A percentile compares a stretch with the other conserved stretches of the same genome.
phyloP scores from a whole-genome alignment of 176 grass and related monocot genomes.

The Paspalum vaginatum region DNA sequence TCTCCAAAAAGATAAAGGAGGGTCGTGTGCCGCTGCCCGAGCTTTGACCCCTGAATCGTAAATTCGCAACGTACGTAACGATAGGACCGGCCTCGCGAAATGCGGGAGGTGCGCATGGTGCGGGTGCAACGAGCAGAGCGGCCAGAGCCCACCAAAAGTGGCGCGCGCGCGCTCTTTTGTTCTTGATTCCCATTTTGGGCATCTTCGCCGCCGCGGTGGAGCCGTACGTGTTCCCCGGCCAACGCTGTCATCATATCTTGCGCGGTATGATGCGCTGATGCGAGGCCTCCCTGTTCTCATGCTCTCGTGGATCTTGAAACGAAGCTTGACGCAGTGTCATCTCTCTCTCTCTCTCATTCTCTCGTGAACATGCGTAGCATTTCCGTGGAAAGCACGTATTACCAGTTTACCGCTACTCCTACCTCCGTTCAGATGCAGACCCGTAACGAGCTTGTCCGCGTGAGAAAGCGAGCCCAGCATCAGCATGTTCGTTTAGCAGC shows the following conservation, averaged over 20 bases:
- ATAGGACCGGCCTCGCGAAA: slow-evolving; percentile 11
- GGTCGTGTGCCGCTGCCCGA: background rate
- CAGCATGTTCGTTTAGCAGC: background rate
- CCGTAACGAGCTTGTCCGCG: too few relatives aligned
- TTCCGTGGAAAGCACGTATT: too few relatives aligned
- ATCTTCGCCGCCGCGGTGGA: slow-evolving; percentile 27
- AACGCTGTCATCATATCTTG: background rate
- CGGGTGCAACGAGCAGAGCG: background rate
- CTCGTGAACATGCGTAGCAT: too few relatives aligned
- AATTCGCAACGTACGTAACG: background rate
- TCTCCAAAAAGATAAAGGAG: background rate
- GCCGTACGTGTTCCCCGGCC: too few relatives aligned
- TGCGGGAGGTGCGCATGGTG: background rate
- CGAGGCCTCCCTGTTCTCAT: background rate
- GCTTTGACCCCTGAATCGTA: slow-evolving; percentile 5
- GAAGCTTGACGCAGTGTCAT: too few relatives aligned
- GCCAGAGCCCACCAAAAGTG: slow-evolving; percentile 5
- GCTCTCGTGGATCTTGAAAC: too few relatives aligned
- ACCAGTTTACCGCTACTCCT: too few relatives aligned
- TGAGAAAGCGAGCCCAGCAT: background rate
- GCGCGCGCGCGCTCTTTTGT: background rate
- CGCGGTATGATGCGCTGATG: slow-evolving; percentile 4
- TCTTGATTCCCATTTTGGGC: background rate
- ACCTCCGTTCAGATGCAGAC: too few relatives aligned
- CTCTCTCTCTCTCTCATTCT: too few relatives aligned